A percentile compares a stretch with the other conserved stretches of the same genome.
Conservation (phyloP, 1,284 basidiomycete species). For the Mycena sp. region DNA sequence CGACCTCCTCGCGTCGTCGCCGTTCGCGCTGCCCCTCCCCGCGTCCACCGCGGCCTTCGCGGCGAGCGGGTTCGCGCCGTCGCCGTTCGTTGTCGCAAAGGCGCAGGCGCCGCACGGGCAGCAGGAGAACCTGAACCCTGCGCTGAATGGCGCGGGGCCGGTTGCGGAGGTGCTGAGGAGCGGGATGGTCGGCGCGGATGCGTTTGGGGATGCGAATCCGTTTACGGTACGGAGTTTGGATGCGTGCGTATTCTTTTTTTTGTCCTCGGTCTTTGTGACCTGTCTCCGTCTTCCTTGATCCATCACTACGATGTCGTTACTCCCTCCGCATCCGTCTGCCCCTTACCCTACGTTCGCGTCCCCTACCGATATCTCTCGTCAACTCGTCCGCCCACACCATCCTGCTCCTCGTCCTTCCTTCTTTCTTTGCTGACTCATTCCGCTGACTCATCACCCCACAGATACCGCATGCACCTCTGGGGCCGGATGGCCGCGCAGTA, state of each 20-base stretch:
- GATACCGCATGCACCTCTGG: constrained; percentile 89
- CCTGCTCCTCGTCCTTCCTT: no score
- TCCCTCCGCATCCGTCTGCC: no score
- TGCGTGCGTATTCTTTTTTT: constrained; percentile 58
- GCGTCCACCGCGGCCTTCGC: no score
- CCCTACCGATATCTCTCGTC: no score
- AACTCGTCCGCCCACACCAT: no score
- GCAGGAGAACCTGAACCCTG: constrained; percentile 87
- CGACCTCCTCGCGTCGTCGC: constrained; percentile 40
- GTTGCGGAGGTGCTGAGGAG: constrained; percentile 25
- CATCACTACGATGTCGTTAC: no score
- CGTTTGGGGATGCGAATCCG: constrained; percentile 79
- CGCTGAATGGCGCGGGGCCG: constrained; percentile 54
- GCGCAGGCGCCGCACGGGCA: neutral
- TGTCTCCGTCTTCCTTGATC: no score
- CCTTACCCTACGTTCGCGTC: no score
- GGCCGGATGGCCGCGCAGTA: constrained; percentile 75
- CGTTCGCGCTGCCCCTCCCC: no score
- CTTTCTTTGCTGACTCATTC: no score
- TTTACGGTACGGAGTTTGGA: constrained; percentile 88
- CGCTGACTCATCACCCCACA: constrained; percentile 32
- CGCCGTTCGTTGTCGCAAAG: no score
- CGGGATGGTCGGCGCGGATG: constrained; percentile 57
- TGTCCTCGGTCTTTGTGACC: constrained; percentile 7
- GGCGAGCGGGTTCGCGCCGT: constrained; percentile 18